Conservation (phyloP, 352 stramenopile species). For the Globisporangium paroecandrum region DNA sequence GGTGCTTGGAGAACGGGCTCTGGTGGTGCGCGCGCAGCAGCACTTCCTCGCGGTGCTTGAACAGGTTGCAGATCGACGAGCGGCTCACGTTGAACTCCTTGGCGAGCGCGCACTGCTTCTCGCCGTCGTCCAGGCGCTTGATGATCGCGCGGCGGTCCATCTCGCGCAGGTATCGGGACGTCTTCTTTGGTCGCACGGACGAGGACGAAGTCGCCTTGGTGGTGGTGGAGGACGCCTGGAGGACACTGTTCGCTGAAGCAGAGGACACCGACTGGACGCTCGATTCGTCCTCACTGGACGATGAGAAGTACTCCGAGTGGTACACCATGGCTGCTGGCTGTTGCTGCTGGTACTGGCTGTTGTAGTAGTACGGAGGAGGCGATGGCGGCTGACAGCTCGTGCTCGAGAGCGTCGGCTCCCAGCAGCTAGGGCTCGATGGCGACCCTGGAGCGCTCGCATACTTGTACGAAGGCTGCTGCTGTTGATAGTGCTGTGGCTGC, state of each 20-base stretch:
- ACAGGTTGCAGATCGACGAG: conserved; percentile 65
- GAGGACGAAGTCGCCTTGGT: not conserved
- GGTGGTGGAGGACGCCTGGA: not conserved
- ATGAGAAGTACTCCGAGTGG: not conserved
- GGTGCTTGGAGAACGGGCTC: conserved; percentile 52
- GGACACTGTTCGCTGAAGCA: not conserved
- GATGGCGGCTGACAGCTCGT: not conserved
- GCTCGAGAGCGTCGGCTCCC: not conserved
- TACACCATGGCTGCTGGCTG: not conserved
- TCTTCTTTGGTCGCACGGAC: conserved; percentile 24
- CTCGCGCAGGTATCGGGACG: conserved; percentile 60
- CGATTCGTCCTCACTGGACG: not conserved
- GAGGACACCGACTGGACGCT: not conserved
- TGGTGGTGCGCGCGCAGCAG: conserved; percentile 43
- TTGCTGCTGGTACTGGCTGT: conserved; percentile 1
- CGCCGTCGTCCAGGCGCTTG: conserved; percentile 47
- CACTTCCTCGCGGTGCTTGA: conserved; percentile 58
- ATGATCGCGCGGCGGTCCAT: conserved; percentile 64
- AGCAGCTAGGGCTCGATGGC: not conserved
- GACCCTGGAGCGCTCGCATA: not conserved
- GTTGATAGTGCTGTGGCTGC: not conserved
- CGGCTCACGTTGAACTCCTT: conserved; percentile 72
- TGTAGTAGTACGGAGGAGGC: not conserved
- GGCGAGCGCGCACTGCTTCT: conserved; percentile 58
- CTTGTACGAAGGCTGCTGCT: not conserved